Evolutionary conservation across 164 flowering plant species (phyloP).

Genomic region (Stephania yunnanensis): DNA sequence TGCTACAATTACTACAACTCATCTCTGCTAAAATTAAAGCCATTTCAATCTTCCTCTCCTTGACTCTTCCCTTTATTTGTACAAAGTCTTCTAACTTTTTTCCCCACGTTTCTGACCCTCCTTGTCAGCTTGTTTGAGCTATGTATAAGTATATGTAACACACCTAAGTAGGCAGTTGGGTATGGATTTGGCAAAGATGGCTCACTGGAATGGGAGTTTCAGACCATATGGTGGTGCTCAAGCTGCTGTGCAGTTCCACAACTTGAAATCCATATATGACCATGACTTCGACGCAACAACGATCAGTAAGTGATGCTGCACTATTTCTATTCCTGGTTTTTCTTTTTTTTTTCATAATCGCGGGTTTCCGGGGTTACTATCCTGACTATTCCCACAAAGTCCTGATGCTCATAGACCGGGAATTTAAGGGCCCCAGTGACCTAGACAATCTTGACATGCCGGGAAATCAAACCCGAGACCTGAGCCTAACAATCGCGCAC

Average conservation of each 20-base stretch:
- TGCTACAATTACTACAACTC: no score
- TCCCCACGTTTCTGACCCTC: background rate
- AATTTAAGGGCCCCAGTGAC: no score
- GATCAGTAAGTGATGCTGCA: conserved; percentile 24
- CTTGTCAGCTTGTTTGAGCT: background rate
- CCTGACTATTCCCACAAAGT: no score
- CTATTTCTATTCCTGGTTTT: background rate
- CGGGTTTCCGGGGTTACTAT: no score
- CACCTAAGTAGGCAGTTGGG: background rate
- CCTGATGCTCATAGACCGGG: no score
- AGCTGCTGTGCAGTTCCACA: background rate
- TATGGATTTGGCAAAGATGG: background rate
- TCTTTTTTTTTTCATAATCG: no score
- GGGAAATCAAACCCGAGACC: no score
- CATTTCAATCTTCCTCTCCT: no score
- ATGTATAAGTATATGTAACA: conserved; percentile 6
- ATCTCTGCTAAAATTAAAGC: no score
- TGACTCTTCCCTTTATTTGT: no score
- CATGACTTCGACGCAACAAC: conserved; percentile 12
- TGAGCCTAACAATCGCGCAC: no score
- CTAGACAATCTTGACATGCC: no score
- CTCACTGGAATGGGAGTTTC: background rate
- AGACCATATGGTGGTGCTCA: background rate
- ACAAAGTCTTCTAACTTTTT: background rate
- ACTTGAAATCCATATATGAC: background rate